Percentiles rank a stretch among this genome's conserved stretches.
Conservation (phyloP, 2,329 filamentous ascomycete genomes). For the Teratosphaeria nubilosa region DNA sequence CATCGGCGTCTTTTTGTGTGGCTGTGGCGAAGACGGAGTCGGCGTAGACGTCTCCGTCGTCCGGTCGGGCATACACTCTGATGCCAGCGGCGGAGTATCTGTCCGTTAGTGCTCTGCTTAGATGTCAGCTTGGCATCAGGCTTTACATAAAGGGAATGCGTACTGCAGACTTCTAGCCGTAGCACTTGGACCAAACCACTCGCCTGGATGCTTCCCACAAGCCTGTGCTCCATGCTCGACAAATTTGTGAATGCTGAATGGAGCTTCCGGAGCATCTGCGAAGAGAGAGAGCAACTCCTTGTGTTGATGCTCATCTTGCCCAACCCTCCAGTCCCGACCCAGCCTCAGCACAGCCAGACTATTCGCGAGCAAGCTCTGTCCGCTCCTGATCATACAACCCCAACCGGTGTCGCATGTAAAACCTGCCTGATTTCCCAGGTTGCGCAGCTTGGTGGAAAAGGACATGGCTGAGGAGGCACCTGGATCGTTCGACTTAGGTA, state of each 20-base stretch:
- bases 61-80: conserved; percentile 78
- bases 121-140: conserved; percentile 10
- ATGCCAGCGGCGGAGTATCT: conserved; percentile 52
- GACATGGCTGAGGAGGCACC: conserved; percentile 64
- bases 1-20: conserved; percentile 45
- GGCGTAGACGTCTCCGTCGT: conserved; percentile 87
- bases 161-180: conserved; percentile 91
- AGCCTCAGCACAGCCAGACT: conserved; percentile 61
- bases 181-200: conserved; percentile 98
- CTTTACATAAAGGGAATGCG: conserved; percentile 24
- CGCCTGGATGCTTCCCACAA: conserved; percentile 89
- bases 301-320: conserved; percentile 49
- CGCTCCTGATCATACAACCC: conserved; percentile 98
- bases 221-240: conserved; percentile 75
- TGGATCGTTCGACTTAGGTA: conserved; percentile 67
- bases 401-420: conserved; percentile 93
- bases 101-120: conserved; percentile 60
- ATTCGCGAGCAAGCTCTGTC: conserved; percentile 87
- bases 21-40: conserved; percentile 76
- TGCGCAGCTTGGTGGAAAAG: conserved; percentile 72
- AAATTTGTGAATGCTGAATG: conserved; percentile 92
- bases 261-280: conserved; percentile 73
- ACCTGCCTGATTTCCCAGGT: conserved; percentile 65
- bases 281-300: conserved; percentile 67
- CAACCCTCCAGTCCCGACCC: conserved; percentile 77